Conservation (phyloP, 192 early-diverging fungal species). For the Pilaira anomala region DNA sequence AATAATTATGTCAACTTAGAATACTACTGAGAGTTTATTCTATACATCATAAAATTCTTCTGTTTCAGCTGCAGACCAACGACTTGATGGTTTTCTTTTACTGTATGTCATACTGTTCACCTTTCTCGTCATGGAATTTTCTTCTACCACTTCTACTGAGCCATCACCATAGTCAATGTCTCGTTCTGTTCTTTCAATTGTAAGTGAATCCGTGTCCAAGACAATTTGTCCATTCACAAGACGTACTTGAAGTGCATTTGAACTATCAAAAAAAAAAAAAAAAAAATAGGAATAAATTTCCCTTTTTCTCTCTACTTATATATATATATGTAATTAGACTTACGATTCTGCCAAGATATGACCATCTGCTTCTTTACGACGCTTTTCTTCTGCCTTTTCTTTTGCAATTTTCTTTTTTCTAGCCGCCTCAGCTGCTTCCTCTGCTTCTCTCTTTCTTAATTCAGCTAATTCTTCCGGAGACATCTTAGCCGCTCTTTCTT, state of each 20-base stretch:
- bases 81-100: conserved; percentile 3
- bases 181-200: conserved; percentile 12
- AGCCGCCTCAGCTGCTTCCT: background rate
- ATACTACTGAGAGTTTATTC: background rate
- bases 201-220: conserved; percentile 29
- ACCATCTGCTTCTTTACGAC: background rate
- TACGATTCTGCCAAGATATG: conserved; percentile 25
- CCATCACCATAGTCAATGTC: background rate
- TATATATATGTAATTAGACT: background rate
- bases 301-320: background rate
- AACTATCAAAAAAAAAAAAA: conserved; percentile 4
- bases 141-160: conserved; percentile 31
- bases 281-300: too few relatives aligned
- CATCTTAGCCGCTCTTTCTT: conserved; percentile 1
- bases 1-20: background rate
- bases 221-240: conserved; percentile 37
- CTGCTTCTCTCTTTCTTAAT: background rate
- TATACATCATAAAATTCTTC: conserved; percentile 32
- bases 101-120: conserved; percentile 29
- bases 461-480: background rate
- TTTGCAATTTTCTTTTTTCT: conserved; percentile 17
- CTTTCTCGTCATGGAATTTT: conserved; percentile 20
- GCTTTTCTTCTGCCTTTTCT: background rate
- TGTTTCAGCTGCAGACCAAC: conserved; percentile 28
- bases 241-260: conserved; percentile 32